phyloP scores from a whole-genome alignment of 1,139 yeast species.

The Hyphopichia fennica region DNA sequence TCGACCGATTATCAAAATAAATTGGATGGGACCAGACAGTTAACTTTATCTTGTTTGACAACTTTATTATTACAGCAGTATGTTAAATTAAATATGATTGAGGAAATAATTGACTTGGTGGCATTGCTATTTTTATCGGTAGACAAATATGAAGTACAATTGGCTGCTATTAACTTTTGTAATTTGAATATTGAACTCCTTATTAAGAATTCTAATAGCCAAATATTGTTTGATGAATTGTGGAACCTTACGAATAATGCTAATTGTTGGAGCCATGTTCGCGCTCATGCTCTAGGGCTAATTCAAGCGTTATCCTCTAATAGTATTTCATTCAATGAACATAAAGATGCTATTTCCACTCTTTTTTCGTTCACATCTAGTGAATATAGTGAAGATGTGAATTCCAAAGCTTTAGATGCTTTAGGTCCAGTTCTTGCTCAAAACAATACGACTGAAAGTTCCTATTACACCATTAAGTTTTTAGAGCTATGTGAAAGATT shows the following conservation, averaged over 20 bases:
- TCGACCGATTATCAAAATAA: neutral
- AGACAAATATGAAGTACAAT: constrained; percentile 50
- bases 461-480: constrained; percentile 21
- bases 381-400: constrained; percentile 40
- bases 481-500: constrained; percentile 23
- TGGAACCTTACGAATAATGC: constrained; percentile 28
- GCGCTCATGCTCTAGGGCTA: constrained; percentile 1
- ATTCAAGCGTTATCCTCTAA: neutral
- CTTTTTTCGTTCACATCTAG: neutral
- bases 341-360: neutral
- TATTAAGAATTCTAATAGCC: constrained; percentile 12
- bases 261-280: constrained; percentile 29
- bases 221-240: constrained; percentile 11
- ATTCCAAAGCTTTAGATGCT: constrained; percentile 47
- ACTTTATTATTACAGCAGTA: constrained; percentile 16
- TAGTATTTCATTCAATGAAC: neutral
- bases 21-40: constrained; percentile 31
- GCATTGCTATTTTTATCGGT: constrained; percentile 24
- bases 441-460: neutral
- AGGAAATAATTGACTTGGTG: neutral
- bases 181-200: constrained; percentile 10
- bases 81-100: neutral
- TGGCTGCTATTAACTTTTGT: constrained; percentile 36
- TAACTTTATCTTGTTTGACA: constrained; percentile 17
- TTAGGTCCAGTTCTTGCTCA: constrained; percentile 44